Evolutionary conservation across 805 yeast genomes (phyloP), one percentile per base, ranked within the genome.

Genomic region (Metschnikowia gelsemii): DNA sequence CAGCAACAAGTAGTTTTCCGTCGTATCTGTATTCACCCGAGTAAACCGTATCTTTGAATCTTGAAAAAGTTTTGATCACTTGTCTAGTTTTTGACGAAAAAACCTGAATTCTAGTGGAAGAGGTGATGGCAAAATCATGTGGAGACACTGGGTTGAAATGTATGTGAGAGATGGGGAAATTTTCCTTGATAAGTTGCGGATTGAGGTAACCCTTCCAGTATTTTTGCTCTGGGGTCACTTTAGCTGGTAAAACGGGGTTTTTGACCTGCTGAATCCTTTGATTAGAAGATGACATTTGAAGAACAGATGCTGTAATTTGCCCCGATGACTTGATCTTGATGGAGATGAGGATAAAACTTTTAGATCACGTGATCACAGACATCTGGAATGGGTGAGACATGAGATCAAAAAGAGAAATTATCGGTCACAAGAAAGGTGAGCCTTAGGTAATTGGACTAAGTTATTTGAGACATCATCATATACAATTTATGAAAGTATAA

Each of bases 11-110:
- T 33, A 93, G 74, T 59, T 87, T 86, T 41, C 99, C 99, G 59
- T 93, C 99, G 42, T 76, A 76, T 56, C 98, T 76, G 63, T 82
- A 91, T 61, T 89, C 95, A 33, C 96, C 98, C 23, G 88, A 79
- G 59, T 87, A 88, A 0, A 89, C 99, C 0, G 90, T 82, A 56
- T 91, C 98, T 59, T 87, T 89, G 66, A 93, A 93, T 49, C 97
- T 66, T 3, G 82, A 75, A 51, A 89, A 86, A 0, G 96, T 89
- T 65, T 87, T 87, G 28, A 80, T 72, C 3, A 90, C 96, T 58
- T 88, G 95, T 55, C 97, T 76, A 0, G 98, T 93, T 62, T 87
- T 87, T n/a, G 96, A 83, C 0, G 96, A 86, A 57, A 91, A 87
- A 7, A 93, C 80, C 62, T 93, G 98, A 43, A 93, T 86, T 58